Evolutionary conservation across 805 yeast species (phyloP).

Genomic region (Candida sakaeoensis): DNA sequence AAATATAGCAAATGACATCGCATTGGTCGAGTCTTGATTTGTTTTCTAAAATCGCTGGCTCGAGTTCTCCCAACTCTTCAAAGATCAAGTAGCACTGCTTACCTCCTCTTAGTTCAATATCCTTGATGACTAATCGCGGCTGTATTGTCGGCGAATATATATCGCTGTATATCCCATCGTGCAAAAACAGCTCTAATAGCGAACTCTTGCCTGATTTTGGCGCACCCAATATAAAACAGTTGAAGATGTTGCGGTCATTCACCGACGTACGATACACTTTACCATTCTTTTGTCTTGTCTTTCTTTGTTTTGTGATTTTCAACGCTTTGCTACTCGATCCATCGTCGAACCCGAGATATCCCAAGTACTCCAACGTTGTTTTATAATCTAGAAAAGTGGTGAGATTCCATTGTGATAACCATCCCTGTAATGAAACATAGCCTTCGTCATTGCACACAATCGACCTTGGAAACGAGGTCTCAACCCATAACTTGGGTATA

Average conservation of each 20-base stretch:
- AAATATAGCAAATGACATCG: constrained; percentile 85
- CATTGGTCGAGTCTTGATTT: constrained; percentile 69
- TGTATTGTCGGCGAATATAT: constrained; percentile 76
- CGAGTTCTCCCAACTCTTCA: constrained; percentile 87
- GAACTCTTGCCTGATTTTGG: constrained; percentile 86
- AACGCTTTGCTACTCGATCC: constrained; percentile 35
- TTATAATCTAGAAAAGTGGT: constrained; percentile 83
- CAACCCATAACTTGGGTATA: constrained; percentile 81
- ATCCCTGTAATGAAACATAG: constrained; percentile 88
- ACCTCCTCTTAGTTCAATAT: constrained; percentile 91
- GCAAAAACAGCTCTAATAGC: constrained; percentile 71
- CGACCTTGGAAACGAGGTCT: constrained; percentile 78
- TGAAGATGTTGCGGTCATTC: constrained; percentile 84
- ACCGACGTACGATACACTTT: constrained; percentile 61
- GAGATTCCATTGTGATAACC: constrained; percentile 99
- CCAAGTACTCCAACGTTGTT: constrained; percentile 83
- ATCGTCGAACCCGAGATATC: constrained; percentile 83
- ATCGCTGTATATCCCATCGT: constrained; percentile 64
- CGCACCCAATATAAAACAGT: constrained; percentile 84
- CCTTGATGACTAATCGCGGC: constrained; percentile 82
- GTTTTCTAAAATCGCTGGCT: constrained; percentile 76
- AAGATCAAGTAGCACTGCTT: constrained; percentile 89
- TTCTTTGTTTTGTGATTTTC: constrained; percentile 79
- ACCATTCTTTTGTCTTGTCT: constrained; percentile 63
- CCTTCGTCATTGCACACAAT: constrained; percentile 91